These are phyloP conservation scores for Harrya chromipes DNA, from an alignment of 768 basidiomycete species.

Conservation along the genomic window DNA sequence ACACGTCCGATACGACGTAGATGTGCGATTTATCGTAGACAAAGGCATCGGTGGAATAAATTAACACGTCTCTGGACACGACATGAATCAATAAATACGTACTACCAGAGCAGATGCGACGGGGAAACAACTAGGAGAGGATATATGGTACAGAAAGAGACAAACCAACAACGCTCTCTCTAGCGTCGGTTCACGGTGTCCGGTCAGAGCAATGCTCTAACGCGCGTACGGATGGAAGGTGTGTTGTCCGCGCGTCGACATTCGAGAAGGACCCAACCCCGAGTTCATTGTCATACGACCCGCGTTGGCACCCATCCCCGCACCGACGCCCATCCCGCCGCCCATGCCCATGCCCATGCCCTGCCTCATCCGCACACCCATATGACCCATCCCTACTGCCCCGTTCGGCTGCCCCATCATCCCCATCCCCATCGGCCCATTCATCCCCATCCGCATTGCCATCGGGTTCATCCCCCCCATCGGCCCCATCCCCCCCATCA, in stretches of 20 bases:
- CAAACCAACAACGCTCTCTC: no score
- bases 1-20: background rate
- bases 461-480: constrained; percentile 29
- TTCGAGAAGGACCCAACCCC: constrained; percentile 47
- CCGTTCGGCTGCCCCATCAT: constrained; percentile 30
- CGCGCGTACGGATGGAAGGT: constrained; percentile 66
- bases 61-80: background rate
- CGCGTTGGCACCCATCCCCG: constrained; percentile 29
- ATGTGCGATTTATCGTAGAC: constrained; percentile 5
- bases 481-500: constrained; percentile 33
- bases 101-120: constrained; percentile 9
- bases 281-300: constrained; percentile 41
- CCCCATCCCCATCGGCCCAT: constrained; percentile 36
- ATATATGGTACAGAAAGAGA: constrained; percentile 31
- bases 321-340: constrained; percentile 36
- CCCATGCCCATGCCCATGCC: constrained; percentile 41
- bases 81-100: constrained; percentile 13
- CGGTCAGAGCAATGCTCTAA: constrained; percentile 23
- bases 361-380: constrained; percentile 36
- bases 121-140: constrained; percentile 13
- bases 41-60: background rate
- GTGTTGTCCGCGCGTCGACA: constrained; percentile 52
- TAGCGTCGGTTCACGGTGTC: no score
- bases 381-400: constrained; percentile 22
- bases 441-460: constrained; percentile 37